These are phyloP conservation scores for Rutstroemia sp. DNA, from an alignment of 2,329 filamentous ascomycete species.

Conservation along the genomic window DNA sequence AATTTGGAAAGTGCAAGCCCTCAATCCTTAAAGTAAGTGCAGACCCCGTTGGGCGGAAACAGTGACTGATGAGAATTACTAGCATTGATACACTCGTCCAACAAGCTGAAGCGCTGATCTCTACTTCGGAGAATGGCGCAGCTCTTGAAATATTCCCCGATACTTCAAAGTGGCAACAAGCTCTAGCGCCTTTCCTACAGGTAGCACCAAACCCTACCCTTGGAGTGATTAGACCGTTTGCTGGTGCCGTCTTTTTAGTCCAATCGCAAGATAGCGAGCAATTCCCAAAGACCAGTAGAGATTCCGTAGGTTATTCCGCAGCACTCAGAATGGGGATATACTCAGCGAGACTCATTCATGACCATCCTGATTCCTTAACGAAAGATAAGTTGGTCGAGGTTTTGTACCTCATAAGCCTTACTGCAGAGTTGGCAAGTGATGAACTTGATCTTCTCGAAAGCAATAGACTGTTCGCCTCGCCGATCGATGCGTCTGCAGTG, in stretches of 20 bases:
- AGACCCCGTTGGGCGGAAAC: not conserved
- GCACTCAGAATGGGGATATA: conserved; percentile 72
- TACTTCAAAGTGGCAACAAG: conserved; percentile 54
- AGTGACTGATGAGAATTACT: conserved; percentile 16
- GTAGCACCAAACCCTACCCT: conserved; percentile 53
- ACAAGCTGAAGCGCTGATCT: conserved; percentile 38
- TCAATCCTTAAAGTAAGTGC: conserved; percentile 44
- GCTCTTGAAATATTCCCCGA: conserved; percentile 52
- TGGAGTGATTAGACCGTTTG: conserved; percentile 65
- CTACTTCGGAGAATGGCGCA: conserved; percentile 28
- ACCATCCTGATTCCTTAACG: conserved; percentile 35
- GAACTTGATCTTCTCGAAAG: conserved; percentile 39
- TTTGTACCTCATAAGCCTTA: conserved; percentile 44
- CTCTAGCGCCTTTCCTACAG: conserved; percentile 50
- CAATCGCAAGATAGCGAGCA: conserved; percentile 24
- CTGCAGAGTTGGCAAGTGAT: conserved; percentile 45
- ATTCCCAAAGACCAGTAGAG: conserved; percentile 37
- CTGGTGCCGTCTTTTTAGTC: conserved; percentile 62
- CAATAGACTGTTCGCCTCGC: conserved; percentile 40
- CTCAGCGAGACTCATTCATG: conserved; percentile 48
- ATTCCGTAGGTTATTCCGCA: conserved; percentile 63
- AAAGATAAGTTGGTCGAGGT: conserved; percentile 40
- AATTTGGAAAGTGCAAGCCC: conserved; percentile 44
- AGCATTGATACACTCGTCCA: conserved; percentile 47
- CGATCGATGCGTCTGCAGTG: conserved; percentile 32